Conservation (phyloP, 2,329 filamentous ascomycete species). For the Nigrospora sphaerica region DNA sequence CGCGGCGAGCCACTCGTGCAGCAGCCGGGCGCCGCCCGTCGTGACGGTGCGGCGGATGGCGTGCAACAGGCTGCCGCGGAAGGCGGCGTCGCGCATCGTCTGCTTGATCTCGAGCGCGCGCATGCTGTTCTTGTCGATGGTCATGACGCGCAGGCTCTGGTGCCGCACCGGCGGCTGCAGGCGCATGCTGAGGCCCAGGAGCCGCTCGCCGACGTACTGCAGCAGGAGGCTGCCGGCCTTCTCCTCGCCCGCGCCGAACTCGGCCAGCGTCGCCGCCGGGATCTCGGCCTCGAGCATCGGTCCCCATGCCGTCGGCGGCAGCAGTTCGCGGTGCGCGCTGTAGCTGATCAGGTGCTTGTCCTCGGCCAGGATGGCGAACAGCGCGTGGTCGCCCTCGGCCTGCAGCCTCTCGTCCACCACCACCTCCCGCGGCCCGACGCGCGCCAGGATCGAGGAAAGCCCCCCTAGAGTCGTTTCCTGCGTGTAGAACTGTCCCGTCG, state of each 20-base stretch:
- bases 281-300: conserved; percentile 72
- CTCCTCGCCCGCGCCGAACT: conserved; percentile 64
- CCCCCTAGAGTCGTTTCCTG: conserved; percentile 65
- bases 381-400: conserved; percentile 47
- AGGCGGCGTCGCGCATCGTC: conserved; percentile 73
- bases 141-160: conserved; percentile 71
- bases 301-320: conserved; percentile 58
- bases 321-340: conserved; percentile 40
- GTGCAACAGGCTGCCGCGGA: conserved; percentile 81
- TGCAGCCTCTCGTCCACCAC: conserved; percentile 63
- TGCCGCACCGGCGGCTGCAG: conserved; percentile 76
- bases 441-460: conserved; percentile 73
- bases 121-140: conserved; percentile 86
- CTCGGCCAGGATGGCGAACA: conserved; percentile 64
- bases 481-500: conserved; percentile 89
- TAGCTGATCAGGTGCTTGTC: conserved; percentile 74
- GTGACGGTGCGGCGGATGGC: conserved; percentile 86
- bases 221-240: conserved; percentile 74
- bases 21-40: conserved; percentile 78
- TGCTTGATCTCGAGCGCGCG: conserved; percentile 81
- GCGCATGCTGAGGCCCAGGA: conserved; percentile 72
- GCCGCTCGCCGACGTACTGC: conserved; percentile 71
- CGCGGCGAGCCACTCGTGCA: conserved; percentile 80
- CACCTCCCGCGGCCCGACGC: conserved; percentile 79
- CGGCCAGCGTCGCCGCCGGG: conserved; percentile 36